phyloP scores from a whole-genome alignment of 2,329 filamentous ascomycete species.

The Esteya vermicola region DNA sequence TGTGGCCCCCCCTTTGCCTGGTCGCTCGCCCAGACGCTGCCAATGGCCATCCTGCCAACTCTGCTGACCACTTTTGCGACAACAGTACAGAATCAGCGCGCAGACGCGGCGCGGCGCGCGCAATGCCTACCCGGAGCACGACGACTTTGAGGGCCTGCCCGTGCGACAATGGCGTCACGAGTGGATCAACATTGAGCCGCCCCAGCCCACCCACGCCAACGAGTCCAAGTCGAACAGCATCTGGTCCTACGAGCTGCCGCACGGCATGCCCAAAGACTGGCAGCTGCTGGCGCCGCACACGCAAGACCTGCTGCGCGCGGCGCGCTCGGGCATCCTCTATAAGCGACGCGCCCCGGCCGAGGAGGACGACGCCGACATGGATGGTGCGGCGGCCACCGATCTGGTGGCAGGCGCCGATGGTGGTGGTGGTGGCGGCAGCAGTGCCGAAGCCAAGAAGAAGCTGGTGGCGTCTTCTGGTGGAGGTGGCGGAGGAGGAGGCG shows the following conservation, averaged over 20 bases:
- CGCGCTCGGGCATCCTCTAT: constrained; percentile 61
- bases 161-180: constrained; percentile 82
- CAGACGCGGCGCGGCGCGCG: constrained; percentile 44
- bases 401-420: background rate
- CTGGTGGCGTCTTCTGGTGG: too few species aligned
- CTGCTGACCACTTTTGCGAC: background rate
- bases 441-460: background rate
- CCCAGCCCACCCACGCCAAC: constrained; percentile 46
- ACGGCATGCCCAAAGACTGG: constrained; percentile 74
- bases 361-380: constrained; percentile 42
- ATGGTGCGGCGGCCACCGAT: constrained; percentile 12
- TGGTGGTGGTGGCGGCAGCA: background rate
- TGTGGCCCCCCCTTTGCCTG: background rate
- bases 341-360: constrained; percentile 53
- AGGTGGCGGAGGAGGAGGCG: background rate
- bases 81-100: constrained; percentile 10
- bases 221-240: constrained; percentile 41
- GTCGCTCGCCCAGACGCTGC: too few species aligned
- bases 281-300: constrained; percentile 64
- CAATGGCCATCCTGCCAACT: background rate
- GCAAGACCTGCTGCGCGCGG: constrained; percentile 68
- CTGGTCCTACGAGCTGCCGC: constrained; percentile 62
- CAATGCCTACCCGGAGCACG: constrained; percentile 42
- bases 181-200: constrained; percentile 52
- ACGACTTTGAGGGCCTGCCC: constrained; percentile 59